Evolutionary conservation across 371 early-diverging fungal species (phyloP).

Genomic region (Globomyces sp.): DNA sequence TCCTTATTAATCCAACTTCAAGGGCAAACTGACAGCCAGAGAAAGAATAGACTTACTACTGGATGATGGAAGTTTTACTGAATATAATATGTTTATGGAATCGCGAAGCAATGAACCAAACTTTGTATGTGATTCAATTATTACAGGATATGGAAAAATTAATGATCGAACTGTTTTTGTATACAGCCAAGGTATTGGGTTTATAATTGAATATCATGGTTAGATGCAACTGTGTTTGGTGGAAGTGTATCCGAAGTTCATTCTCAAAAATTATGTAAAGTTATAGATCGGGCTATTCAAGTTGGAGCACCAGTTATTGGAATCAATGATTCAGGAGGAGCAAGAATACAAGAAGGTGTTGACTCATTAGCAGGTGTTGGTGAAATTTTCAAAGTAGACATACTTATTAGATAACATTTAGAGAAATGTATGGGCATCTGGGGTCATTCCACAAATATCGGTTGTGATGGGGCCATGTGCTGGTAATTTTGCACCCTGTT

Average conservation of each 20-base stretch:
- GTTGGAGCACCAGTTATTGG: slow-evolving; percentile 96
- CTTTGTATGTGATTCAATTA: slow-evolving; percentile 93
- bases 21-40: slow-evolving; percentile 96
- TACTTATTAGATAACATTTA: slow-evolving; percentile 36
- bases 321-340: slow-evolving; percentile 96
- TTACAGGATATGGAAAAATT: slow-evolving; percentile 92
- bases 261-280: slow-evolving; percentile 82
- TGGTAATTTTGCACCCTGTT: slow-evolving; percentile 32
- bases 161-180: slow-evolving; percentile 89
- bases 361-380: slow-evolving; percentile 95
- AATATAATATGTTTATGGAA: slow-evolving; percentile 93
- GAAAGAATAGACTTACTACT: slow-evolving; percentile 86
- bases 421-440: slow-evolving; percentile 87
- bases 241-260: slow-evolving; percentile 88
- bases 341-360: slow-evolving; percentile 97
- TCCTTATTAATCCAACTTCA: not conserved
- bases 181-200: slow-evolving; percentile 65
- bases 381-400: slow-evolving; percentile 69
- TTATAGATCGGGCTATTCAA: slow-evolving; percentile 93
- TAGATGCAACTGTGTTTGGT: slow-evolving; percentile 91
- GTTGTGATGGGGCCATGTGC: slow-evolving; percentile 98
- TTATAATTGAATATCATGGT: no score
- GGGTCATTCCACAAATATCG: slow-evolving; percentile 94
- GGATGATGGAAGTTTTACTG: slow-evolving; percentile 84
- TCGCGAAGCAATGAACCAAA: slow-evolving; percentile 77